Evolutionary conservation across 805 yeast species (phyloP), one percentile per base, ranked within the genome.

Genomic region (Wickerhamomyces hampshirensis): DNA sequence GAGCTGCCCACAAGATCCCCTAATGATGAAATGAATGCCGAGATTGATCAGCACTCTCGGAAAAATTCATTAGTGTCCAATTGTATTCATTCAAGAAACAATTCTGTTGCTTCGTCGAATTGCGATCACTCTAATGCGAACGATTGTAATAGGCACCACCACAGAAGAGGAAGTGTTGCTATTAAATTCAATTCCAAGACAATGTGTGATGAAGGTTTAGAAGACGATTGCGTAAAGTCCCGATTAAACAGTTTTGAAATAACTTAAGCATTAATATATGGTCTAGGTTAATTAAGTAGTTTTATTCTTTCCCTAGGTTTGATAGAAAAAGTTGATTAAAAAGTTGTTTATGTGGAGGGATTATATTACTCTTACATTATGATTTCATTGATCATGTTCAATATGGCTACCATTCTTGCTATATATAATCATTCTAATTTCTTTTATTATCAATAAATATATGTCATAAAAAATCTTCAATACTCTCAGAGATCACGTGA

Each of bases 151-250:
- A 47, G 58, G 31, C 58, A 53, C 31, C 58, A 53, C 38, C 57
- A 53, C 33, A 47, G 58, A 18, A 43, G 58, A 18, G 56, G 54
- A 1, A 45, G 51, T 5, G 55, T 53, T 23, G 58, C 58, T 8
- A 53, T 53, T 27, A 51, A 47, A 34, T 49, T 49, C 34, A 21
- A 21, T 11, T 21, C 24, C 10, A 21, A 11, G 24, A 21, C 10
- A 21, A 21, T 11, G 11, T 8, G 24, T 21, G 24, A 21, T 21
- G n/a, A 7, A 9, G 14, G 14, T 8, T 18, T 11, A n/a, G 11
- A 8, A n/a, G n/a, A n/a, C n/a, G n/a, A n/a, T n/a, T n/a, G n/a
- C 24, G 24, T 21, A 8, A 7, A 21, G 10, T 21, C 24, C 11
- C 24, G 11, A 21, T 11, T 21, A 11, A 11, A 21, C 11, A 21